A percentile compares a stretch with the other conserved stretches of the same genome.
Conservation (phyloP, 306 rosid species). For the Gleditsia sinensis region DNA sequence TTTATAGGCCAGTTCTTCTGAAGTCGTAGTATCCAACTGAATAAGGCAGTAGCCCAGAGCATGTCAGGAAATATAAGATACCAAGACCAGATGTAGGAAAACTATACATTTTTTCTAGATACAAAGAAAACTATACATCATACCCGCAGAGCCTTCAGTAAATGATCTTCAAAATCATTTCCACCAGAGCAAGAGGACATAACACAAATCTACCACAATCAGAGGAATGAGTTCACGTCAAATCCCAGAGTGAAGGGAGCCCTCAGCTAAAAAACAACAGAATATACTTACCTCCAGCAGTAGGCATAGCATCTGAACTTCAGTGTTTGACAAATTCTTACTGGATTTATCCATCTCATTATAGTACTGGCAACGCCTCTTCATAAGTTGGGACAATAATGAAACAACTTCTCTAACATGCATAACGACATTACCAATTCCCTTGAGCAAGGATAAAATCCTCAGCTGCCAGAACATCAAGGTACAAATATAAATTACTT, state of each 20-base stretch:
- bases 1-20: constrained; percentile 61
- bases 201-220: constrained; percentile 58
- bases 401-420: constrained; percentile 54
- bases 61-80: constrained; percentile 26
- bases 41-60: constrained; percentile 24
- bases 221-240: constrained; percentile 29
- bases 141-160: constrained; percentile 78
- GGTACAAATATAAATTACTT: constrained; percentile 7
- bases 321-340: constrained; percentile 56
- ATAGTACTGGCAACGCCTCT: constrained; percentile 46
- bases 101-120: too few relatives aligned
- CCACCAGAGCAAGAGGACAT: constrained; percentile 60
- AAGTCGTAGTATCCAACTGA: constrained; percentile 61
- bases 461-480: constrained; percentile 62
- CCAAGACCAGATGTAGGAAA: background rate
- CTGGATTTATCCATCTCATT: constrained; percentile 35
- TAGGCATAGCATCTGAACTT: constrained; percentile 73
- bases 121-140: constrained; percentile 31
- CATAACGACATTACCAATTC: constrained; percentile 65
- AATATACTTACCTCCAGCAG: constrained; percentile 68
- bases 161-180: constrained; percentile 50
- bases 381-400: constrained; percentile 58
- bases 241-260: constrained; percentile 18
- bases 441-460: constrained; percentile 80
- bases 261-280: constrained; percentile 9